Evolutionary conservation across 805 yeast genomes (phyloP).

Genomic region (Suhomyces xylopsoci): DNA sequence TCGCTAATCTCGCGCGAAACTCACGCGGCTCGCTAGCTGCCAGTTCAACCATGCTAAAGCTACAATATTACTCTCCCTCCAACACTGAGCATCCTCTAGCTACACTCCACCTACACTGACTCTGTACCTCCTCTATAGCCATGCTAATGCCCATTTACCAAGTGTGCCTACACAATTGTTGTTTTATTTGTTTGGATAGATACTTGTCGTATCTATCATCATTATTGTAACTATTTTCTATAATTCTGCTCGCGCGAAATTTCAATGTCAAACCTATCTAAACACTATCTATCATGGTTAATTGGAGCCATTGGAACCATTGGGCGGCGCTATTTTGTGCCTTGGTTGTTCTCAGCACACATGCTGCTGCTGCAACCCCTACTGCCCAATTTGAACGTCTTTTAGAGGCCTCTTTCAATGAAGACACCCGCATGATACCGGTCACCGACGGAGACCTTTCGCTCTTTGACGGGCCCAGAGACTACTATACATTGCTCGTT

Average conservation of each 20-base stretch:
- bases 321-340: not conserved
- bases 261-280: not conserved
- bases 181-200: no score
- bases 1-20: not conserved
- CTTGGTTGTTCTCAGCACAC: not conserved
- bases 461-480: conserved; percentile 47
- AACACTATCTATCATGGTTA: not conserved
- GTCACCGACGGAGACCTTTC: conserved; percentile 41
- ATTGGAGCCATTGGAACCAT: not conserved
- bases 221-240: no score
- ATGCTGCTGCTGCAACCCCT: not conserved
- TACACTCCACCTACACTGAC: no score
- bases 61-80: no score
- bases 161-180: no score
- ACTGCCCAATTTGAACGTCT: not conserved
- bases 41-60: no score
- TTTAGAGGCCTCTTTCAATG: not conserved
- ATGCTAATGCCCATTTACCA: no score
- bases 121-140: no score
- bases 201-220: no score
- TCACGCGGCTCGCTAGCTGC: not conserved
- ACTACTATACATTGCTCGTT: conserved; percentile 49
- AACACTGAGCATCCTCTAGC: no score
- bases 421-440: conserved; percentile 36
- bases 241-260: no score